Base-by-base conservation (phyloP, 192 early-diverging fungal genomes). In the Coemansia sp. region DNA sequence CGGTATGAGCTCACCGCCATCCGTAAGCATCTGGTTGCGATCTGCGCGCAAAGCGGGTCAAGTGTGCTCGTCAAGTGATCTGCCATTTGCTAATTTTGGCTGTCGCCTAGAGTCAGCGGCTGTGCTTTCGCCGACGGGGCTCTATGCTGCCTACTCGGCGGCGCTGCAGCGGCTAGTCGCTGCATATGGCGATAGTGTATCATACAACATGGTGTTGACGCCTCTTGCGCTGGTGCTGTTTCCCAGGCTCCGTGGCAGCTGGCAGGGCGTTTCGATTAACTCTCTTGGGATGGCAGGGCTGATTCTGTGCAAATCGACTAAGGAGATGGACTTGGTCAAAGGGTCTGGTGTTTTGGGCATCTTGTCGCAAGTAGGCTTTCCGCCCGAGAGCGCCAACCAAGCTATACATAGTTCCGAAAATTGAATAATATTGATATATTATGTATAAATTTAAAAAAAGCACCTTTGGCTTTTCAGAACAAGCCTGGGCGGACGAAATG, bases 221-320 rank as follows among this genome's bases (percentile, higher is more conserved):
- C 40, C 65, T 11, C 27, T 74, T 13, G 87, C 82, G 63, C 71
- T 91, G 67, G 44, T 91, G 54, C 63, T 87, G 52, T 85, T 91
- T 31, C 90, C 90, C 24, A 69, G 89, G 29, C 52, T 74, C 24
- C 60, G 63, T 12, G 78, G 69, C 34, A 67, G 54, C 71, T 79
- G 71, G 84, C 61, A 67, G 2, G 76, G 75, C 1, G 73, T 91
- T 44, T 80, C 82, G 18, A 75, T 91, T 18, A 91, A 91, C 70
- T 88, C 87, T 15, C 84, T 91, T 16, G 90, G 88, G n/a, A 88
- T 88, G 77, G 89, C 89, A 8, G 90, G 90, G 0, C 72, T 88
- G 69, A 44, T 91, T 68, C 70, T 91, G 42, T 81, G 76, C 66
- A 91, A 90, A 68, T 68, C 76, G 2, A 77, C 66, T 31, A 78